phyloP scores from a whole-genome alignment of 306 rosid genomes.

The Ziziphus jujuba region DNA sequence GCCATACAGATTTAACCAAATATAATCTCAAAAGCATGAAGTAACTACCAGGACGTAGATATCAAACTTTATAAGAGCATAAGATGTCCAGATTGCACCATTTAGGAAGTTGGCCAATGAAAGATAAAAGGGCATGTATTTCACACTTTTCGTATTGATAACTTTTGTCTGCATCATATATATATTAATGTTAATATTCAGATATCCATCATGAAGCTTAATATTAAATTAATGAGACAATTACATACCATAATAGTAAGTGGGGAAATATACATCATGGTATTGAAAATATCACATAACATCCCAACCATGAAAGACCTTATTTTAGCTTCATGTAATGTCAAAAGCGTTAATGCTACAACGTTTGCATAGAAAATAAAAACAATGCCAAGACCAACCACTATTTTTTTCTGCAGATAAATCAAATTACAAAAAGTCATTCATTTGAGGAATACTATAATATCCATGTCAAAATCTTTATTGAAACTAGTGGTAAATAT shows the following conservation, averaged over 20 bases:
- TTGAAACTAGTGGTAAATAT: too few relatives aligned
- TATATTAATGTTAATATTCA: too few relatives aligned
- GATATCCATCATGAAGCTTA: too few relatives aligned
- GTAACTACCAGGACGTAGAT: constrained; percentile 48
- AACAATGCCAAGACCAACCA: constrained; percentile 14
- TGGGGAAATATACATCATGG: constrained; percentile 68
- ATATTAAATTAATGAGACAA: too few relatives aligned
- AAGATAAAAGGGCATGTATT: constrained; percentile 77
- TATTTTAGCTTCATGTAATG: constrained; percentile 28
- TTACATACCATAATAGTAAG: constrained; percentile 63
- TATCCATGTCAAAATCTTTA: too few relatives aligned
- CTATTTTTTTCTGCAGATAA: constrained; percentile 60
- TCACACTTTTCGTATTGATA: constrained; percentile 61
- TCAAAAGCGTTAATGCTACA: constrained; percentile 34
- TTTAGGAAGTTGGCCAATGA: constrained; percentile 65
- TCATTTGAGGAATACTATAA: too few relatives aligned
- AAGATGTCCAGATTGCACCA: constrained; percentile 67
- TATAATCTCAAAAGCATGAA: too few relatives aligned
- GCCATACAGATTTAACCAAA: too few relatives aligned
- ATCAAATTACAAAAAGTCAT: too few relatives aligned
- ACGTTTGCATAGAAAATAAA: constrained; percentile 36
- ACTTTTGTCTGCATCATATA: constrained; percentile 61
- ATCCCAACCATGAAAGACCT: constrained; percentile 73
- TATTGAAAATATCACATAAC: constrained; percentile 63
- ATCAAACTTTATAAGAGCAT: constrained; percentile 69